phyloP scores from a whole-genome alignment of 768 basidiomycete genomes.

The Auricularia heimuer region DNA sequence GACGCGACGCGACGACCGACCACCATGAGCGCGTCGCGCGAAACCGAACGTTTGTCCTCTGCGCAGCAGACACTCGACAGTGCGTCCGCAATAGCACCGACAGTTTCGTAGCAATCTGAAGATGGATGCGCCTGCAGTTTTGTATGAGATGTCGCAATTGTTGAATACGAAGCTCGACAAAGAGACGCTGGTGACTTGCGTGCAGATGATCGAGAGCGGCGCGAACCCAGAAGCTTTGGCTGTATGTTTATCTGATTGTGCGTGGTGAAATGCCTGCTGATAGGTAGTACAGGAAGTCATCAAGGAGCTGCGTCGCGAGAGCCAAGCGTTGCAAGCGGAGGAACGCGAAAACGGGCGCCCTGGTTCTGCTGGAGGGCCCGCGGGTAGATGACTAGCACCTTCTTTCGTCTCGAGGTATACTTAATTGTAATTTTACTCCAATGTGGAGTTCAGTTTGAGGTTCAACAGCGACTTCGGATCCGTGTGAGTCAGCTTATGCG shows the following conservation, averaged over 20 bases:
- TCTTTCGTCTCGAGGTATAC: no score
- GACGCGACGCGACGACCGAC: no score
- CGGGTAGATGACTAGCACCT: no score
- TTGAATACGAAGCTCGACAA: conserved; percentile 83
- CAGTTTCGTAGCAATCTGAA: neutral
- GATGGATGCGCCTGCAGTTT: conserved; percentile 35
- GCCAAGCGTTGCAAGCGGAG: conserved; percentile 29
- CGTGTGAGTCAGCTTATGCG: no score
- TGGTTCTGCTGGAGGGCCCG: neutral
- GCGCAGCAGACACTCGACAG: conserved; percentile 29
- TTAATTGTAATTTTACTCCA: no score
- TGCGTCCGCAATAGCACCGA: conserved; percentile 9
- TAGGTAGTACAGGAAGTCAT: conserved; percentile 54
- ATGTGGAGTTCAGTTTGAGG: no score
- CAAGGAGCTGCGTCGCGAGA: conserved; percentile 72
- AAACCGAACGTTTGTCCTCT: conserved; percentile 6
- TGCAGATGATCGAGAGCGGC: conserved; percentile 85
- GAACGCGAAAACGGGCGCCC: conserved; percentile 1
- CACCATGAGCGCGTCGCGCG: conserved; percentile 1
- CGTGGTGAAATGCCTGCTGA: conserved; percentile 6
- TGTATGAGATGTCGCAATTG: conserved; percentile 81
- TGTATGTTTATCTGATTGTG: conserved; percentile 36
- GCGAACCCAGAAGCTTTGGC: conserved; percentile 89
- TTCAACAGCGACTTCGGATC: no score
- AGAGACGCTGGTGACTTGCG: conserved; percentile 84